phyloP scores from a whole-genome alignment of 257 asterid genomes.

The Solanum bulbocastanum region DNA sequence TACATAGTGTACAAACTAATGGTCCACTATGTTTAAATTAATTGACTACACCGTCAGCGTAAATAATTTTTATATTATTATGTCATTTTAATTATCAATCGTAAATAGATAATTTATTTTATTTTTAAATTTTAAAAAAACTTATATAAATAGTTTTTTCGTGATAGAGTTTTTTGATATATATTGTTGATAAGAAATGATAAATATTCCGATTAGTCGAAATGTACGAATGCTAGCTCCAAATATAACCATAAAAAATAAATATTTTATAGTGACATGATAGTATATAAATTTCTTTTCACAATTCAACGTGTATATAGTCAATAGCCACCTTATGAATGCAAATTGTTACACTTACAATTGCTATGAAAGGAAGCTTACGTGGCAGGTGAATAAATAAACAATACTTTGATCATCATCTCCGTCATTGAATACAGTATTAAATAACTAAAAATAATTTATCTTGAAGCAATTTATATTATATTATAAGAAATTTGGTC shows the following conservation, averaged over 20 bases:
- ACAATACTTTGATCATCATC: background rate
- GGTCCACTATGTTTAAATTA: background rate
- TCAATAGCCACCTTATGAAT: background rate
- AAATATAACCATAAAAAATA: too few species aligned
- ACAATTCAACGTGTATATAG: background rate
- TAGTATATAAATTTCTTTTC: background rate
- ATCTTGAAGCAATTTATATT: background rate
- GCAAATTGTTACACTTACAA: background rate
- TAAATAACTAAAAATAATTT: background rate
- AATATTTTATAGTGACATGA: background rate
- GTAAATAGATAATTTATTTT: background rate
- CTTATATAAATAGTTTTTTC: background rate
- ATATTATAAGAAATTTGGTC: background rate
- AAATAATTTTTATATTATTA: background rate
- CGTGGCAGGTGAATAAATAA: background rate
- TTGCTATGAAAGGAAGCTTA: background rate
- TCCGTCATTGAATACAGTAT: background rate
- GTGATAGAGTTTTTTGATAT: too few species aligned
- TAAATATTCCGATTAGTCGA: rapidly evolving
- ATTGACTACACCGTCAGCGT: background rate
- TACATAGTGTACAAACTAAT: background rate
- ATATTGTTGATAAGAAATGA: rapidly evolving
- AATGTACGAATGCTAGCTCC: rapidly evolving
- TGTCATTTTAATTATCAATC: background rate
- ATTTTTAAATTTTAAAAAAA: background rate